A percentile compares a stretch with the other conserved stretches of the same genome.
These are phyloP conservation scores for Ceratocystis lukuohia DNA, from an alignment of 2,329 filamentous ascomycete genomes.

Conservation along the genomic window DNA sequence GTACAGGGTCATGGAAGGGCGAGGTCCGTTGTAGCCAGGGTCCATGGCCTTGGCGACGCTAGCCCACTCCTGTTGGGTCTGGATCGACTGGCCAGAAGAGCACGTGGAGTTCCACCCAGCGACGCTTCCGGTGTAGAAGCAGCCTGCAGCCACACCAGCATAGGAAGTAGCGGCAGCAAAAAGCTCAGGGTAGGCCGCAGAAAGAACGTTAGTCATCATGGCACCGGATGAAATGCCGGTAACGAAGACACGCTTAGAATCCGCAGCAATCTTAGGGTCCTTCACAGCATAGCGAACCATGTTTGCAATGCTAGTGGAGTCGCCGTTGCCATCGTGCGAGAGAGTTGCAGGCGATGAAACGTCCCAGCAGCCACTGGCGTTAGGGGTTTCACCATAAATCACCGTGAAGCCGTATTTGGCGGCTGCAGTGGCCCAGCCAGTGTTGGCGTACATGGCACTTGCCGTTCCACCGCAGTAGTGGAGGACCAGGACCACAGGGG, in stretches of 20 bases:
- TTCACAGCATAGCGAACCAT: constrained; percentile 45
- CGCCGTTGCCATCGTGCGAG: constrained; percentile 42
- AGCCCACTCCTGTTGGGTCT: constrained; percentile 31
- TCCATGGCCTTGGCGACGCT: constrained; percentile 35
- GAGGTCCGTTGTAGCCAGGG: constrained; percentile 34
- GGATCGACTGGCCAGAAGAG: constrained; percentile 35
- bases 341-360: constrained; percentile 38
- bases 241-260: constrained; percentile 36
- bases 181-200: constrained; percentile 41
- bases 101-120: constrained; percentile 43
- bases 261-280: constrained; percentile 38
- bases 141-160: constrained; percentile 42
- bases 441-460: constrained; percentile 34
- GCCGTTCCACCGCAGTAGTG: constrained; percentile 43
- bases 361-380: constrained; percentile 44
- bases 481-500: constrained; percentile 38
- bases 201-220: constrained; percentile 36
- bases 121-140: constrained; percentile 34
- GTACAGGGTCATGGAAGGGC: constrained; percentile 46
- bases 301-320: constrained; percentile 42
- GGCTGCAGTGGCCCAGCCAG: constrained; percentile 35
- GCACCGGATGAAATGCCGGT: constrained; percentile 37
- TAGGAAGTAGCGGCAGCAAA: constrained; percentile 40
- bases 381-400: constrained; percentile 42
- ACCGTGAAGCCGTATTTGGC: constrained; percentile 34